A percentile compares a stretch with the other conserved stretches of the same genome.
These are phyloP conservation scores for Rhizophagus prolifer DNA, from an alignment of 192 early-diverging fungal species.

Conservation along the genomic window DNA sequence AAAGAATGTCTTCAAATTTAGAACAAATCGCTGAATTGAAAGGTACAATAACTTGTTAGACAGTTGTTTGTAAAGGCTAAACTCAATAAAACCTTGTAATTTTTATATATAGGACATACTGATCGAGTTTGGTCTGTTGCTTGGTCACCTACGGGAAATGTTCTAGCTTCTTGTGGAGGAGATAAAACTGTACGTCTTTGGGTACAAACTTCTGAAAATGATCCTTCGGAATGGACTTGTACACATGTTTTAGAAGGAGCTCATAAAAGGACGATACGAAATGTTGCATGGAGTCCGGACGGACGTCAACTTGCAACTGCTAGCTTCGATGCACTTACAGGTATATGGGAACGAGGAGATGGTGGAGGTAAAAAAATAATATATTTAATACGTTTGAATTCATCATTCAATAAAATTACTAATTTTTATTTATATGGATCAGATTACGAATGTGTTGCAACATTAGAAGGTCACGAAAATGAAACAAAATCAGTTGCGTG, in stretches of 20 bases:
- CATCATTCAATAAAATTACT: not conserved
- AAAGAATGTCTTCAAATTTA: slow-evolving; percentile 33
- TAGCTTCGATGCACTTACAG: slow-evolving; percentile 91
- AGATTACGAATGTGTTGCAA: slow-evolving; percentile 89
- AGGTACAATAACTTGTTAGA: slow-evolving; percentile 39
- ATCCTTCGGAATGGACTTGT: slow-evolving; percentile 65
- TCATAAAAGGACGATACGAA: slow-evolving; percentile 92
- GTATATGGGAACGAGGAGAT: slow-evolving; percentile 84
- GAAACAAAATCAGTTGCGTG: slow-evolving; percentile 94
- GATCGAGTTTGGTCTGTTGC: slow-evolving; percentile 85
- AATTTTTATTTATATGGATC: not conserved
- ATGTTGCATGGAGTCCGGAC: slow-evolving; percentile 75
- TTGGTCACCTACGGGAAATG: slow-evolving; percentile 77
- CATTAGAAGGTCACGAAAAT: slow-evolving; percentile 97
- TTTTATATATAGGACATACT: slow-evolving; percentile 59
- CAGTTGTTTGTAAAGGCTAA: not conserved
- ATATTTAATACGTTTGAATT: not conserved
- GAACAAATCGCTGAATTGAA: slow-evolving; percentile 59
- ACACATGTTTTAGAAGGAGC: slow-evolving; percentile 75
- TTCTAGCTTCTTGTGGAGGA: slow-evolving; percentile 80
- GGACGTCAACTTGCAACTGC: slow-evolving; percentile 78
- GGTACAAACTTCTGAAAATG: slow-evolving; percentile 48
- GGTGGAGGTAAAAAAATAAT: slow-evolving; percentile 37
- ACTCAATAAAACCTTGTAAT: not conserved
- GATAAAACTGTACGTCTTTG: slow-evolving; percentile 92